Percentiles rank a stretch among this genome's conserved stretches.
Conservation (phyloP, 2,329 filamentous ascomycete species). For the Scedosporium aurantiacum region DNA sequence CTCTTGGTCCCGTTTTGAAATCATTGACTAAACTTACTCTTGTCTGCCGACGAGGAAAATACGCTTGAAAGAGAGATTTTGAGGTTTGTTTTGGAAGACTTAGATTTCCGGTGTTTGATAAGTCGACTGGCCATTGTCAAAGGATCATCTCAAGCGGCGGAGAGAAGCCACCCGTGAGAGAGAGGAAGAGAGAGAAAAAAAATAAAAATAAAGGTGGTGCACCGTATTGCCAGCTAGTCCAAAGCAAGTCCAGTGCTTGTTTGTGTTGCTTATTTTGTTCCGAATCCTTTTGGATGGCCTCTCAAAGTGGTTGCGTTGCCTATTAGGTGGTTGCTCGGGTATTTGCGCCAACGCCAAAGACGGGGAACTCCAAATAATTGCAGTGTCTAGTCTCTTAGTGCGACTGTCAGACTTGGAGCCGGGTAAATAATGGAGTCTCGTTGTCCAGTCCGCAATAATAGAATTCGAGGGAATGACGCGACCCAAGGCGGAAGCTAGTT, state of each 20-base stretch:
- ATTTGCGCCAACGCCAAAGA: background rate
- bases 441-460: too few relatives aligned
- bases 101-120: conserved; percentile 5
- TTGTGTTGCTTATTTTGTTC: background rate
- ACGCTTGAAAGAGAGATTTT: conserved; percentile 1
- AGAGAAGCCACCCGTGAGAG: background rate
- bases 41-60: background rate
- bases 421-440: background rate
- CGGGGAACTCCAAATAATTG: too few relatives aligned
- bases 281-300: background rate
- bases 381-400: background rate
- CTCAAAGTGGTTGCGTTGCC: background rate
- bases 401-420: background rate
- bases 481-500: background rate
- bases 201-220: background rate
- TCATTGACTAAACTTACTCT: background rate
- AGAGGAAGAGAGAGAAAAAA: background rate
- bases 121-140: conserved; percentile 5
- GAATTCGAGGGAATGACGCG: background rate
- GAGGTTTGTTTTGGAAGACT: background rate
- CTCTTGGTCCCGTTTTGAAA: background rate
- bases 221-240: background rate
- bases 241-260: background rate
- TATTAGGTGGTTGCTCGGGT: background rate
- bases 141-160: background rate